A percentile compares a stretch with the other conserved stretches of the same genome.
phyloP scores from a whole-genome alignment of 805 yeast genomes.

The Candida tallmaniae region DNA sequence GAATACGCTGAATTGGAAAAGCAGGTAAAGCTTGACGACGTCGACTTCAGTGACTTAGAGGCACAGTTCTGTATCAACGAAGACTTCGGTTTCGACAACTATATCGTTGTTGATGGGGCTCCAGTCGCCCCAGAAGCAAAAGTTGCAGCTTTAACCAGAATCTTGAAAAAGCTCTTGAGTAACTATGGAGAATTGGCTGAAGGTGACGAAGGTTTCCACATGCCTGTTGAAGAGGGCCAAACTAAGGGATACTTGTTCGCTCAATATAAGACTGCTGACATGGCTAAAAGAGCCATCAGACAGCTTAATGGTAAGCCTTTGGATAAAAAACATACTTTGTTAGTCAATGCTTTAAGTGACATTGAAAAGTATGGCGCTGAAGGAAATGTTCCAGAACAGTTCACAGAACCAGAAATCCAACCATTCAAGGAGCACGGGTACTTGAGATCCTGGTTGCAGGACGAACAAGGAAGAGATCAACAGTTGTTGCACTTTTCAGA shows the following conservation, averaged over 20 bases:
- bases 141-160: constrained; percentile 78
- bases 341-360: constrained; percentile 77
- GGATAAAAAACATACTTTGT: constrained; percentile 88
- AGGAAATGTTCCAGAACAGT: constrained; percentile 57
- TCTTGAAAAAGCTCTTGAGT: constrained; percentile 73
- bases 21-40: constrained; percentile 42
- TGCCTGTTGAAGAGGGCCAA: constrained; percentile 77
- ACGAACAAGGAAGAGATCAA: constrained; percentile 87
- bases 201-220: constrained; percentile 61
- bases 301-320: constrained; percentile 83
- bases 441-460: constrained; percentile 88
- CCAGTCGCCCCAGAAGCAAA: constrained; percentile 93
- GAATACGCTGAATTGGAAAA: constrained; percentile 25
- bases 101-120: constrained; percentile 88
- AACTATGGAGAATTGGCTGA: constrained; percentile 68
- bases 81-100: constrained; percentile 63
- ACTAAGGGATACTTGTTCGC: constrained; percentile 86
- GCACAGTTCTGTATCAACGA: constrained; percentile 58
- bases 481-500: constrained; percentile 75
- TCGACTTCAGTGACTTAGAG: constrained; percentile 85
- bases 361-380: constrained; percentile 72
- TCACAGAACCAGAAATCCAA: constrained; percentile 67
- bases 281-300: constrained; percentile 76
- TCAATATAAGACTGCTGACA: constrained; percentile 63
- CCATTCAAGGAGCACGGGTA: constrained; percentile 74